Conservation (phyloP, 2,329 filamentous ascomycete genomes). For the Tolypocladium tropicale region DNA sequence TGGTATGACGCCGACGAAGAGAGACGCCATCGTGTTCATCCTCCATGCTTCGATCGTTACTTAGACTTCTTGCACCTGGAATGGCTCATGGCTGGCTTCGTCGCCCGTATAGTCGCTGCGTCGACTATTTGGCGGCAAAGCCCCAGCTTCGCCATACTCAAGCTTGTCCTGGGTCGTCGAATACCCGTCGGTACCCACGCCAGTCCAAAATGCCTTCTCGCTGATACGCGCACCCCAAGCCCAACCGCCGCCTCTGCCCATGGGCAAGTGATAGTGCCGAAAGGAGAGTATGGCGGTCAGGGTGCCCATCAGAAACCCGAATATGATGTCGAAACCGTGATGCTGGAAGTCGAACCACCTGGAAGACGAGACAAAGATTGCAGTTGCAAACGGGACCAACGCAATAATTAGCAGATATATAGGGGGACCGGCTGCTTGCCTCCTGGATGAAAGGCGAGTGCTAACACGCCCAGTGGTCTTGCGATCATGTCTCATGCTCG, state of each 20-base stretch:
- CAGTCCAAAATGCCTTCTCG: background rate
- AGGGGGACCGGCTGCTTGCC: background rate
- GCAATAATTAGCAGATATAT: background rate
- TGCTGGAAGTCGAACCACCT: background rate
- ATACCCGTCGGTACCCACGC: background rate
- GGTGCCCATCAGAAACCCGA: background rate
- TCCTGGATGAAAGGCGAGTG: background rate
- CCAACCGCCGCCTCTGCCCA: background rate
- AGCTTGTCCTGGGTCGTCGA: background rate
- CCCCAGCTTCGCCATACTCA: background rate
- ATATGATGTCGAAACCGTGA: background rate
- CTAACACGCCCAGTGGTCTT: background rate
- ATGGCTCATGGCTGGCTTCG: background rate
- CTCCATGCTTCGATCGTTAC: no score
- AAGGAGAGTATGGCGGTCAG: background rate
- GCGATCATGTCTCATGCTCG: background rate
- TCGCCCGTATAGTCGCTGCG: background rate
- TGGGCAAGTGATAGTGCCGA: background rate
- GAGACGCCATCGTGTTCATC: no score
- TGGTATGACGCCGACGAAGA: no score
- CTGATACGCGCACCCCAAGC: background rate
- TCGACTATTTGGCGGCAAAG: background rate
- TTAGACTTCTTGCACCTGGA: background rate
- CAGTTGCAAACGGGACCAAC: background rate
- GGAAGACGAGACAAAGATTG: background rate